These are phyloP conservation scores for Nigrospora oryzae DNA, from an alignment of 2,329 filamentous ascomycete species.

Conservation along the genomic window DNA sequence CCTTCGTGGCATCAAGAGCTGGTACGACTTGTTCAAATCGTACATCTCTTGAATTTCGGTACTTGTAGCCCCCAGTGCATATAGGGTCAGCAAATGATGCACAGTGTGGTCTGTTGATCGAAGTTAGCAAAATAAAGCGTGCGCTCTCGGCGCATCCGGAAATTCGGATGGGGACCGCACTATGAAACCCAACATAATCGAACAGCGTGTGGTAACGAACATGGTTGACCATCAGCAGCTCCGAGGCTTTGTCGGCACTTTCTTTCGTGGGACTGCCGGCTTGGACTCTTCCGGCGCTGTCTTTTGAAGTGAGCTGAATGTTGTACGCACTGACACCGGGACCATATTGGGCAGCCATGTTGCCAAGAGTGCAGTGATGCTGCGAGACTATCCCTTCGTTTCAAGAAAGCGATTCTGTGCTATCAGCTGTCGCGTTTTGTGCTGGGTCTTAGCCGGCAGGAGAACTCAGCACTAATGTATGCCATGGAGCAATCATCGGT, in stretches of 20 bases:
- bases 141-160: not conserved
- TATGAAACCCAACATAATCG: not conserved
- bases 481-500: no score
- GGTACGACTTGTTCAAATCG: not conserved
- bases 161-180: not conserved
- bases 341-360: no score
- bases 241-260: not conserved
- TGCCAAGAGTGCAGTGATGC: no score
- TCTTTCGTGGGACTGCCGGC: no score
- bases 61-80: not conserved
- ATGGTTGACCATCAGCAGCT: not conserved
- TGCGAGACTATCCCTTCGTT: no score
- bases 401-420: no score
- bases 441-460: no score
- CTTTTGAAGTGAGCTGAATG: no score
- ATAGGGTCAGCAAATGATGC: not conserved
- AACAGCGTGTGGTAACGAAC: not conserved
- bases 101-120: not conserved
- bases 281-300: no score
- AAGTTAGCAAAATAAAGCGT: not conserved
- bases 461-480: no score
- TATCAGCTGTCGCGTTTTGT: no score
- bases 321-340: no score
- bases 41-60: not conserved
- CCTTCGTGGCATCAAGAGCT: not conserved